Percentiles rank a stretch among this genome's conserved stretches.
phyloP scores from a whole-genome alignment of 2,329 filamentous ascomycete species.

The Penicillium sp. region DNA sequence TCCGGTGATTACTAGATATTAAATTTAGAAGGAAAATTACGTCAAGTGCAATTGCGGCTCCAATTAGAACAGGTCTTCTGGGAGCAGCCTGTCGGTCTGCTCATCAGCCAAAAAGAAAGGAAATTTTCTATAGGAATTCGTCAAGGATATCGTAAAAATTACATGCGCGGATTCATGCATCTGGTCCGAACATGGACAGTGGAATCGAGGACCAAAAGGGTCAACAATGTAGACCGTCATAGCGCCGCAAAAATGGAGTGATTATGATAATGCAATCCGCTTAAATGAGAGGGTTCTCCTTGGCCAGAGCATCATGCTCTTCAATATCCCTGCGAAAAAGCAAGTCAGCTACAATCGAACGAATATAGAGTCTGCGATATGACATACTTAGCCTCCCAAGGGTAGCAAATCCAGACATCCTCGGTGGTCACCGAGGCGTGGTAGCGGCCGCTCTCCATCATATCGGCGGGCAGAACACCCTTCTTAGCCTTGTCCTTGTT shows the following conservation, averaged over 20 bases:
- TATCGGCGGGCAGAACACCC: slow-evolving; percentile 74
- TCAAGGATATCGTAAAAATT: slow-evolving; percentile 26
- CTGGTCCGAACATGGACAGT: slow-evolving; percentile 10
- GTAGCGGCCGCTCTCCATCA: slow-evolving; percentile 73
- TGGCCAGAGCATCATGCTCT: slow-evolving; percentile 75
- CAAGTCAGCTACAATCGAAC: slow-evolving; percentile 22
- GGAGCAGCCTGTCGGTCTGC: slow-evolving; percentile 2
- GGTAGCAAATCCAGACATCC: slow-evolving; percentile 99
- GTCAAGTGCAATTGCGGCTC: neutral
- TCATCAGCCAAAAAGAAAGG: slow-evolving; percentile 3
- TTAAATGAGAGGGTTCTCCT: slow-evolving; percentile 41
- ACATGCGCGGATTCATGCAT: slow-evolving; percentile 15
- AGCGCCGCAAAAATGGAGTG: slow-evolving; percentile 21
- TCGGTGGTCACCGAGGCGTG: slow-evolving; percentile 80
- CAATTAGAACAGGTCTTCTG: neutral
- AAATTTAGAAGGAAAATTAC: neutral
- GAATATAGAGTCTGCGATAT: neutral
- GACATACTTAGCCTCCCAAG: slow-evolving; percentile 82
- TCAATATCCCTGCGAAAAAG: slow-evolving; percentile 68
- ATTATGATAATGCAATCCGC: slow-evolving; percentile 16
- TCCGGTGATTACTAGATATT: neutral
- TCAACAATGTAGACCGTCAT: slow-evolving; percentile 10
- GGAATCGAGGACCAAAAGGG: slow-evolving; percentile 9
- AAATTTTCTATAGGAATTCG: slow-evolving; percentile 24
- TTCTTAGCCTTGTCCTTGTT: slow-evolving; percentile 99